These are phyloP conservation scores for Periconia macrospinosa DNA, from an alignment of 2,329 filamentous ascomycete genomes.

Conservation along the genomic window DNA sequence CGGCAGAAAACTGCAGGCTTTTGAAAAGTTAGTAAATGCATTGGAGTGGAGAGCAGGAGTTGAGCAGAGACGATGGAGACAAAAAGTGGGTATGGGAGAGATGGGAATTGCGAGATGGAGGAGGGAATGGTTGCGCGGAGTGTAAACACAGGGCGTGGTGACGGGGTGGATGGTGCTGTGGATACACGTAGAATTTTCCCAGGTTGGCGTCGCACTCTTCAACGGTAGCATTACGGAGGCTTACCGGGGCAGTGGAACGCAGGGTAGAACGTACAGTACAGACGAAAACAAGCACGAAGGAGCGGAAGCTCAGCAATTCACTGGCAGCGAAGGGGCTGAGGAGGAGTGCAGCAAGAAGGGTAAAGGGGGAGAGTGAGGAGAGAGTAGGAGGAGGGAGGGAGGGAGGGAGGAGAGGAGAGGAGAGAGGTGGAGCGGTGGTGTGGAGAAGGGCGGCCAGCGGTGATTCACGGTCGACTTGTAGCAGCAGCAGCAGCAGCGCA, in stretches of 20 bases:
- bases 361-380: slow-evolving; percentile 17
- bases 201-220: slow-evolving; percentile 1
- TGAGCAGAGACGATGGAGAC: not conserved
- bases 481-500: no score
- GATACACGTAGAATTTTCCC: slow-evolving; percentile 30
- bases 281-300: slow-evolving; percentile 24
- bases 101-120: no score
- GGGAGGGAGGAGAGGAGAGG: slow-evolving; percentile 16
- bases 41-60: slow-evolving; percentile 11
- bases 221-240: slow-evolving; percentile 23
- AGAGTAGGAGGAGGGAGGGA: slow-evolving; percentile 21
- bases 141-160: not conserved
- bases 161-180: not conserved
- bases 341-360: slow-evolving; percentile 26
- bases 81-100: no score
- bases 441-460: slow-evolving; percentile 7
- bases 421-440: slow-evolving; percentile 20
- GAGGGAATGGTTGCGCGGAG: no score
- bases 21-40: slow-evolving; percentile 7
- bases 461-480: not conserved
- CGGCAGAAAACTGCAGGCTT: slow-evolving; percentile 13
- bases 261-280: slow-evolving; percentile 4
- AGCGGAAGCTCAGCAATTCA: slow-evolving; percentile 36
- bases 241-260: slow-evolving; percentile 31
- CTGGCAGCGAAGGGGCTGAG: slow-evolving; percentile 24